These are phyloP conservation scores for Porogramme epimiltina DNA, from an alignment of 1,284 basidiomycete species.

Conservation along the genomic window DNA sequence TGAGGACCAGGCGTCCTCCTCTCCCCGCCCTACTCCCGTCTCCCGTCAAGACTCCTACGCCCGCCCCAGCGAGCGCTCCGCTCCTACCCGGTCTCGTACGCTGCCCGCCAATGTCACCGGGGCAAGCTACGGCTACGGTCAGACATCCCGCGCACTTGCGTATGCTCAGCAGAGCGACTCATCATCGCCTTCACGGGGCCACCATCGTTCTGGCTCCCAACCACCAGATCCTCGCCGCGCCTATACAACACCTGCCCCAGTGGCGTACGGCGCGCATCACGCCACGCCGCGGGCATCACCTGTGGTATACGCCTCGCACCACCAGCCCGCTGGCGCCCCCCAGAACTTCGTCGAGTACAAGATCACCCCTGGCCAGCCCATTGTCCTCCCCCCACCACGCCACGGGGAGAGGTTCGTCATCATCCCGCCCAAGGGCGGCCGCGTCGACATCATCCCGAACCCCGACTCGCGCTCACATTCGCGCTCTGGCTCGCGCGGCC, in stretches of 20 bases:
- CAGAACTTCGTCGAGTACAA: slow-evolving; percentile 20
- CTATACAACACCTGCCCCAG: slow-evolving; percentile 9
- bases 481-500: slow-evolving; percentile 17
- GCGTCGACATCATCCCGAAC: slow-evolving; percentile 24
- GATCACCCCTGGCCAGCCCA: slow-evolving; percentile 24
- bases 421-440: slow-evolving; percentile 29
- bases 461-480: slow-evolving; percentile 2
- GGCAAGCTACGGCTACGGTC: not conserved
- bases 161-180: slow-evolving; percentile 15
- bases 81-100: slow-evolving; percentile 19
- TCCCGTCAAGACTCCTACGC: slow-evolving; percentile 11
- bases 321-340: slow-evolving; percentile 9
- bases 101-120: slow-evolving; percentile 9
- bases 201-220: slow-evolving; percentile 15
- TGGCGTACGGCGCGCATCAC: slow-evolving; percentile 7
- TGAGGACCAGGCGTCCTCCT: slow-evolving; percentile 9
- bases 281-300: slow-evolving; percentile 13
- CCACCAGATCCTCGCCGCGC: slow-evolving; percentile 12
- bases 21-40: slow-evolving; percentile 11
- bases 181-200: slow-evolving; percentile 1
- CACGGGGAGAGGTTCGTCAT: slow-evolving; percentile 32
- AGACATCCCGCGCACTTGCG: slow-evolving; percentile 17
- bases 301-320: slow-evolving; percentile 9
- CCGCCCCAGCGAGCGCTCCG: slow-evolving; percentile 14
- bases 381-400: slow-evolving; percentile 29